phyloP scores from a whole-genome alignment of 2,329 filamentous ascomycete genomes.

The Venturia nashicola region DNA sequence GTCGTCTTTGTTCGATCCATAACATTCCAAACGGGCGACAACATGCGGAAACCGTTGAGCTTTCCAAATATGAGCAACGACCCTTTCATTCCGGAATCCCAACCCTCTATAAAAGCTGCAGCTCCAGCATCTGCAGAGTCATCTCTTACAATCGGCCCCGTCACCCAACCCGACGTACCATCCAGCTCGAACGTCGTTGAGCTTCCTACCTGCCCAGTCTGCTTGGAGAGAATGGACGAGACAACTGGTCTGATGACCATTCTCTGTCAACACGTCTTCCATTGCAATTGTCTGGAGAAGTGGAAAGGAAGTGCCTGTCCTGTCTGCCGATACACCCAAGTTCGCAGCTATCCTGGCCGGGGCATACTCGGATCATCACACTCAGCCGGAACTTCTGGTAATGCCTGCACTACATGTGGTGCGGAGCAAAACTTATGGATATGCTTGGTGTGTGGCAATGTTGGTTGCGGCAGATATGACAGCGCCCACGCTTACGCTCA shows the following conservation, averaged over 20 bases:
- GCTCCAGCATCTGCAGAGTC: slow-evolving; percentile 21
- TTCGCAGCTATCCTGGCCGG: slow-evolving; percentile 29
- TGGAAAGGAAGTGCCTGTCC: slow-evolving; percentile 93
- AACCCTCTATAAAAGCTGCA: slow-evolving; percentile 12
- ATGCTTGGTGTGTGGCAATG: slow-evolving; percentile 82
- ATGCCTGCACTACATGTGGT: slow-evolving; percentile 72
- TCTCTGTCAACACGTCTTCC: slow-evolving; percentile 93
- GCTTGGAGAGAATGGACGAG: slow-evolving; percentile 95
- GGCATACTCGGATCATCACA: slow-evolving; percentile 13
- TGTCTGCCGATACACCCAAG: slow-evolving; percentile 81
- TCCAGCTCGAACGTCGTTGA: slow-evolving; percentile 77
- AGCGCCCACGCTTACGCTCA: slow-evolving; percentile 86
- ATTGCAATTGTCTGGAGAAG: slow-evolving; percentile 89
- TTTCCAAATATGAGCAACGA: slow-evolving; percentile 53
- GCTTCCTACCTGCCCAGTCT: slow-evolving; percentile 90
- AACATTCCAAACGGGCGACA: slow-evolving; percentile 57
- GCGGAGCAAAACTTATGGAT: slow-evolving; percentile 81
- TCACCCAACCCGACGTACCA: slow-evolving; percentile 51
- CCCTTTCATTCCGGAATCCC: slow-evolving; percentile 39
- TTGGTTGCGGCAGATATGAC: slow-evolving; percentile 91
- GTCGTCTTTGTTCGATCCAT: slow-evolving; percentile 91
- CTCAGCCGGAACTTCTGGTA: slow-evolving; percentile 42
- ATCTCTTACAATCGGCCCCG: slow-evolving; percentile 26
- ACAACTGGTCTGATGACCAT: slow-evolving; percentile 92
- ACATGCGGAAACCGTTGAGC: slow-evolving; percentile 31